Conservation (phyloP, 768 basidiomycete genomes). For the Lentinula raphanica region DNA sequence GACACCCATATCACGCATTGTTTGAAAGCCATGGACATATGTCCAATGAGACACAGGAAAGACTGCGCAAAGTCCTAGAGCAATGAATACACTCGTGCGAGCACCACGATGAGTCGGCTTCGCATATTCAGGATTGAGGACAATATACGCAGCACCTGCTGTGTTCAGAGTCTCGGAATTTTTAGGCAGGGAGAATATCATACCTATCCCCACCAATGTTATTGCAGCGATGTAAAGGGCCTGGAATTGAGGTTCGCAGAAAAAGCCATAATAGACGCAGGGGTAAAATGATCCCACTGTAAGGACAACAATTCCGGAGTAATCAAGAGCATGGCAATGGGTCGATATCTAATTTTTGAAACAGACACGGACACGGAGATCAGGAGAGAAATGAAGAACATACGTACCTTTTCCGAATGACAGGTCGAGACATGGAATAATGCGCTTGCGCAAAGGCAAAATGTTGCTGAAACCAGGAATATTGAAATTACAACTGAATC, state of each 20-base stretch:
- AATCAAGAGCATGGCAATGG: slow-evolving; percentile 63
- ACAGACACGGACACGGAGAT: slow-evolving; percentile 2
- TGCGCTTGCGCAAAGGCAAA: slow-evolving; percentile 68
- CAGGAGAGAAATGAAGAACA: not conserved
- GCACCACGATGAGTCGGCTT: slow-evolving; percentile 71
- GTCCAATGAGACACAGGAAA: slow-evolving; percentile 67
- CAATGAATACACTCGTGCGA: slow-evolving; percentile 75
- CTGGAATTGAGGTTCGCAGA: slow-evolving; percentile 53
- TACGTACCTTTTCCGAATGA: slow-evolving; percentile 63
- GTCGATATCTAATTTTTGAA: slow-evolving; percentile 13
- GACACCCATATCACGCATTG: slow-evolving; percentile 63
- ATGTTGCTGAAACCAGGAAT: slow-evolving; percentile 68
- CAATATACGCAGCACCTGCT: slow-evolving; percentile 65
- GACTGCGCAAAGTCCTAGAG: slow-evolving; percentile 65
- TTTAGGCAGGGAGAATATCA: not conserved
- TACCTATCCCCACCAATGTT: slow-evolving; percentile 51
- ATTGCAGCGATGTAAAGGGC: slow-evolving; percentile 51
- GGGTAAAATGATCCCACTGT: slow-evolving; percentile 79
- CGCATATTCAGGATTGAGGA: slow-evolving; percentile 73
- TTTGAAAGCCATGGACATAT: slow-evolving; percentile 49
- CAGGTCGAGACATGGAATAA: slow-evolving; percentile 68
- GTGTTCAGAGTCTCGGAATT: not conserved
- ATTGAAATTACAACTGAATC: slow-evolving; percentile 56
- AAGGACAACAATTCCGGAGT: slow-evolving; percentile 76
- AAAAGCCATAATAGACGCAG: slow-evolving; percentile 74